phyloP scores from a whole-genome alignment of 176 grass and related monocot genomes.

The Paspalum notatum region DNA sequence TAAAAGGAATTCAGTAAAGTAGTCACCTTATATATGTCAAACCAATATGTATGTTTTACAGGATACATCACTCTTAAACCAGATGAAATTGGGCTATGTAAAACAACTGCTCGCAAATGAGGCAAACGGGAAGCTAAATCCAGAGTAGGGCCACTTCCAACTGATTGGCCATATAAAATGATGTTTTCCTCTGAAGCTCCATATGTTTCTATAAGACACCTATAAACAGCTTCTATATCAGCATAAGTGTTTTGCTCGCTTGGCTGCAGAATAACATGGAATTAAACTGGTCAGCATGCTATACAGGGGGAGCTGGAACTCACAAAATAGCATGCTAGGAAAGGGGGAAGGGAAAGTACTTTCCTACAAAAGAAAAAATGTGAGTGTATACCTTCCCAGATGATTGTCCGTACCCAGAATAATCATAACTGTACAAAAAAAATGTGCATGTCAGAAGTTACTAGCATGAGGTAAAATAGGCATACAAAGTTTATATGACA shows the following conservation, averaged over 20 bases:
- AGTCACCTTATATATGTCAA: slow-evolving; percentile 96
- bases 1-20: slow-evolving; percentile 26
- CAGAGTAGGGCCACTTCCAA: slow-evolving; percentile 89
- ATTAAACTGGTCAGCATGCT: slow-evolving; percentile 27
- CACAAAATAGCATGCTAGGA: neutral
- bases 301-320: slow-evolving; percentile 19
- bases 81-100: slow-evolving; percentile 97
- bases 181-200: slow-evolving; percentile 71
- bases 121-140: slow-evolving; percentile 80
- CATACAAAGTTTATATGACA: slow-evolving; percentile 4
- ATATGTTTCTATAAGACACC: slow-evolving; percentile 83
- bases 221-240: slow-evolving; percentile 90
- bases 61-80: slow-evolving; percentile 96
- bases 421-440: slow-evolving; percentile 66
- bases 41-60: slow-evolving; percentile 96
- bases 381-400: slow-evolving; percentile 74
- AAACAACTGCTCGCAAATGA: slow-evolving; percentile 78
- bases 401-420: slow-evolving; percentile 83
- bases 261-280: slow-evolving; percentile 60
- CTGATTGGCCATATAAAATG: slow-evolving; percentile 94
- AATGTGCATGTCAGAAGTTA: slow-evolving; percentile 8
- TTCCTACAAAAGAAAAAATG: slow-evolving; percentile 45
- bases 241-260: slow-evolving; percentile 93
- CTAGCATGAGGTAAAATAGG: neutral
- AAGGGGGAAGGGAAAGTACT: slow-evolving; percentile 15